phyloP scores from a whole-genome alignment of 116 monocot genomes.

The Zostera marina region DNA sequence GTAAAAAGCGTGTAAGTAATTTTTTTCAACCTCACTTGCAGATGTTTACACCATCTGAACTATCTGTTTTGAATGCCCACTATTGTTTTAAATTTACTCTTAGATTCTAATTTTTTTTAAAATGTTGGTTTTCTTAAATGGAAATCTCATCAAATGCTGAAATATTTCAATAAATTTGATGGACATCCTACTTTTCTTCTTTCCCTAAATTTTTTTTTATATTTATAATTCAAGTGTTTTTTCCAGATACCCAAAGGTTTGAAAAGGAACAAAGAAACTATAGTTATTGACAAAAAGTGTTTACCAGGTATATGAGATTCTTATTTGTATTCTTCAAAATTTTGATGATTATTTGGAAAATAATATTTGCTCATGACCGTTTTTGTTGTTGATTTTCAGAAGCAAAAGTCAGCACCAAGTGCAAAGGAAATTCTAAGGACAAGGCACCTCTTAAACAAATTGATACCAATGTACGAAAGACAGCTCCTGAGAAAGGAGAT shows the following conservation, averaged over 20 bases:
- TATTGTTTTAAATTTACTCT: not conserved
- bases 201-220: not conserved
- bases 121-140: not conserved
- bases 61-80: too few relatives aligned
- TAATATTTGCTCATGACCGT: not conserved
- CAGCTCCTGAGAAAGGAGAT: constrained; percentile 1
- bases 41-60: too few relatives aligned
- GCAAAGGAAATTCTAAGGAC: not conserved
- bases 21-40: not conserved
- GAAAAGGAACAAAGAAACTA: not conserved
- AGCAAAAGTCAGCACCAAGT: not conserved
- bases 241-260: constrained; percentile 1
- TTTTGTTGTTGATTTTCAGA: not conserved
- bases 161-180: not conserved
- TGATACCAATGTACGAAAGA: not conserved
- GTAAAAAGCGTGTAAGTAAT: not conserved
- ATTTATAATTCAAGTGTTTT: not conserved
- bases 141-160: not conserved
- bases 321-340: not conserved
- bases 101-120: not conserved
- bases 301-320: not conserved
- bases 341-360: not conserved
- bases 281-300: not conserved
- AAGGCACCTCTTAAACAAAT: constrained; percentile 3
- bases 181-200: not conserved